These are phyloP conservation scores for Tetragonia tetragonoides DNA, from an alignment of 148 eudicot species.

Conservation along the genomic window DNA sequence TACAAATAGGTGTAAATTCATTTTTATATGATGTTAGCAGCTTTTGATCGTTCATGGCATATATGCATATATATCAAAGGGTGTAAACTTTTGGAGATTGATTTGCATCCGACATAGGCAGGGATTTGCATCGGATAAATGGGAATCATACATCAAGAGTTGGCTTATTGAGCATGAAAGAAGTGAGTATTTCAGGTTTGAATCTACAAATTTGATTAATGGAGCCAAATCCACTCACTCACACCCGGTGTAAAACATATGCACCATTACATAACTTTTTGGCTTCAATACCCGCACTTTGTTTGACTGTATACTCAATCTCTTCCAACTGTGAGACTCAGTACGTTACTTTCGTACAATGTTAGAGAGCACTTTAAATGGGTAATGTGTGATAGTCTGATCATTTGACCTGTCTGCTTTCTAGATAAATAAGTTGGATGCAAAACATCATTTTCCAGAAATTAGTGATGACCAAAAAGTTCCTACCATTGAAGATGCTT, in stretches of 20 bases:
- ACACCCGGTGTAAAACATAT: neutral
- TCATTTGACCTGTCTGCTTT: conserved; percentile 27
- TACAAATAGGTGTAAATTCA: no score
- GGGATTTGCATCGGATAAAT: conserved; percentile 92
- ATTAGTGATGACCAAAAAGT: conserved; percentile 42
- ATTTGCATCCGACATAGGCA: conserved; percentile 63
- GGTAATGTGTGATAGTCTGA: neutral
- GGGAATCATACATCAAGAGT: conserved; percentile 73
- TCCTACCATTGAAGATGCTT: conserved; percentile 76
- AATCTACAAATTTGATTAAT: neutral
- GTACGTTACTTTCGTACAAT: neutral
- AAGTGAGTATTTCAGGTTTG: conserved; percentile 44
- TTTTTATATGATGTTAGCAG: neutral
- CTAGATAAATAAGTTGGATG: conserved; percentile 67
- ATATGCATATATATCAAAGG: neutral
- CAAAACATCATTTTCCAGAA: conserved; percentile 39
- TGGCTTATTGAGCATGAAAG: conserved; percentile 66
- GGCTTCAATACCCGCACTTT: neutral
- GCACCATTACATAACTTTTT: neutral
- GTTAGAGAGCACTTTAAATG: neutral
- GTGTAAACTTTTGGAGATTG: conserved; percentile 39
- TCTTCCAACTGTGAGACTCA: neutral
- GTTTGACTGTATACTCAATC: neutral
- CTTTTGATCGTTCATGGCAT: neutral
- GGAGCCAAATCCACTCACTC: neutral